Evolutionary conservation across 164 flowering plant species (phyloP).

Genomic region (Hamamelis virginiana): DNA sequence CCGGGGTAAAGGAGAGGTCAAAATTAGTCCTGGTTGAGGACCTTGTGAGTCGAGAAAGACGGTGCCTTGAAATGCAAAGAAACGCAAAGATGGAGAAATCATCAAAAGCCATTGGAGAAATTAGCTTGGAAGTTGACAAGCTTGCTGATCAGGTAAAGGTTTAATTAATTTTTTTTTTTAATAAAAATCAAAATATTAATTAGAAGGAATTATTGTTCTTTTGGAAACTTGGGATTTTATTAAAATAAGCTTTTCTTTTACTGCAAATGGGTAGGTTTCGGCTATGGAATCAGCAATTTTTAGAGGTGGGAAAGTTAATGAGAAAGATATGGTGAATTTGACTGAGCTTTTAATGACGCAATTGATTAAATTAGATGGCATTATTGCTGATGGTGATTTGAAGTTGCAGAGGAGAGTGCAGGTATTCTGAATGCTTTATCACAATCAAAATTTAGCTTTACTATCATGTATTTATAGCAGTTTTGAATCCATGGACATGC

Average conservation of each 20-base stretch:
- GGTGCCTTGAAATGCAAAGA: conserved; percentile 29
- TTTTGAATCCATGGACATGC: too few relatives aligned
- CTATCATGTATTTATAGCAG: too few relatives aligned
- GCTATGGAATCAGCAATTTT: conserved; percentile 24
- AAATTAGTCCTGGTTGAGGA: conserved; percentile 45
- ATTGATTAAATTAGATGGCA: conserved; percentile 40
- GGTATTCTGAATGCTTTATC: conserved; percentile 21
- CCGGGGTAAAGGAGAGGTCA: conserved; percentile 45
- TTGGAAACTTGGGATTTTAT: background rate
- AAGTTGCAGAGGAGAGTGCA: conserved; percentile 43
- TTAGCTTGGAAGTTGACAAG: conserved; percentile 44
- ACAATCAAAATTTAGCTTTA: background rate
- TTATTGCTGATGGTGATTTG: conserved; percentile 40
- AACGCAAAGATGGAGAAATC: conserved; percentile 35
- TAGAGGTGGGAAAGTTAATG: conserved; percentile 35
- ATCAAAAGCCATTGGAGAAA: conserved; percentile 29
- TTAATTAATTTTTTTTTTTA: background rate
- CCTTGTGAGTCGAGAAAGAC: conserved; percentile 28
- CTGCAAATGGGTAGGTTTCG: conserved; percentile 29
- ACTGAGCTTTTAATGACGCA: conserved; percentile 38
- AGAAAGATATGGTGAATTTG: conserved; percentile 31
- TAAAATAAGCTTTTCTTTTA: background rate
- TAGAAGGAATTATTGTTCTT: background rate
- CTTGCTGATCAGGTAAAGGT: conserved; percentile 37
- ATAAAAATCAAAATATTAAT: background rate